Conservation (phyloP, 805 yeast species). For the Brettanomyces sp. region DNA sequence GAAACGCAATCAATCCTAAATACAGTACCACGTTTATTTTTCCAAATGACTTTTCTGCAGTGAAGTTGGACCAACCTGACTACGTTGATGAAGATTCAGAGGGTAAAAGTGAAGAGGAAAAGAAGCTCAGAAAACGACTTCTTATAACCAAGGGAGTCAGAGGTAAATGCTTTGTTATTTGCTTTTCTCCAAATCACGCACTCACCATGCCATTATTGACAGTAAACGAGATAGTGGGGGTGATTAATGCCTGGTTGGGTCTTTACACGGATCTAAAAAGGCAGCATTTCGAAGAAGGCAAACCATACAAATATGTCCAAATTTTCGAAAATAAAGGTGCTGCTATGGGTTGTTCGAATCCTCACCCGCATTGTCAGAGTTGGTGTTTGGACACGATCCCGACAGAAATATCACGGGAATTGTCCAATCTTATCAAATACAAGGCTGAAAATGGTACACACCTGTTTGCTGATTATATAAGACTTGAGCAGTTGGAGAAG, state of each 20-base stretch:
- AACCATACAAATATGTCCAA: slow-evolving; percentile 1
- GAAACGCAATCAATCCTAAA: not conserved
- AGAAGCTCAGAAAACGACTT: not conserved
- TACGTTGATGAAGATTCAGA: not conserved
- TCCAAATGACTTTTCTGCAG: slow-evolving; percentile 1
- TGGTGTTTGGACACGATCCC: slow-evolving; percentile 1
- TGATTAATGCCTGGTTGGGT: not conserved
- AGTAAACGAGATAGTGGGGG: not conserved
- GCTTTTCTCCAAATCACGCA: slow-evolving; percentile 1
- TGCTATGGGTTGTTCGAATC: slow-evolving; percentile 1
- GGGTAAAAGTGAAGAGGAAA: not conserved
- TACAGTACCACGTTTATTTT: not conserved
- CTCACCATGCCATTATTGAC: not conserved
- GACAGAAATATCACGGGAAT: not conserved
- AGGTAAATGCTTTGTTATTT: slow-evolving; percentile 1
- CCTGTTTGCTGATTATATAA: not conserved
- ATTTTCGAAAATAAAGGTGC: slow-evolving; percentile 2
- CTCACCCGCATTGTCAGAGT: slow-evolving; percentile 1
- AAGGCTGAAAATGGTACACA: not conserved
- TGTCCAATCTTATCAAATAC: not conserved
- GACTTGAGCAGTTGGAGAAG: not conserved
- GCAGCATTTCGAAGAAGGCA: not conserved
- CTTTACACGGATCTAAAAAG: not conserved
- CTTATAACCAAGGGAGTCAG: slow-evolving; percentile 1
- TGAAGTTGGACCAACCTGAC: slow-evolving; percentile 1